Base-by-base conservation (phyloP, 148 eudicot species). In the Heliamphora exappendiculata region DNA sequence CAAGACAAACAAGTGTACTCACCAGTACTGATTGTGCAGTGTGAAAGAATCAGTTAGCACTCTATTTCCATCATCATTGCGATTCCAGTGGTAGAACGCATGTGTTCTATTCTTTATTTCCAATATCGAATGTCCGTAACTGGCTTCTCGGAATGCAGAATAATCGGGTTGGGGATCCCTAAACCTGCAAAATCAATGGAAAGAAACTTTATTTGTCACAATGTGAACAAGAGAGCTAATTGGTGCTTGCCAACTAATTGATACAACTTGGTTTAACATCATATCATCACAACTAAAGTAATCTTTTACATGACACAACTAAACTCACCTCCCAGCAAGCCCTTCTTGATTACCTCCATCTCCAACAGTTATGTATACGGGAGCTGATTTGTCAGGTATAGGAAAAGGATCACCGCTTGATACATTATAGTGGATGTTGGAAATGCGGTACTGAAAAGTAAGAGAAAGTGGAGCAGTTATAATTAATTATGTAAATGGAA, bases 321-420 rank as follows among this genome's bases (percentile, higher is more conserved):
- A 78, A 75, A 67, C 77, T 75, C 73, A 93, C 98, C 85, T 93
- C 42, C 73, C 76, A 82, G 98, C 96, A 80, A 95, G 91, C 77
- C 99, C 99, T 87, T 91, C 97, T 78, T 87, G 96, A 84, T 95
- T 93, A 81, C 99, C 99, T 36, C 99, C 97, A 86, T 95, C 99
- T 54, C 99, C 99, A 63, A 95, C 89, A 67, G 96, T 95, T 55
- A 95, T 83, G 76, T 95, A 95, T 44, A 95, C 78, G 20, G 99
- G 99, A 78, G 99, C 99, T 39, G 86, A 74, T 80, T 87, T 80
- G 78, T 95, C 90, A 6, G 87, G 85, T 17, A 87, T 83, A 24
- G 98, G 97, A 85, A 81, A 86, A 47, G 83, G 77, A 42, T 73
- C 77, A 68, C 93, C 96, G 37, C 58, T 71, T 58, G 93, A 85